Base-by-base conservation (phyloP, 441 rosid species). In the Francoa sonchifolia region DNA sequence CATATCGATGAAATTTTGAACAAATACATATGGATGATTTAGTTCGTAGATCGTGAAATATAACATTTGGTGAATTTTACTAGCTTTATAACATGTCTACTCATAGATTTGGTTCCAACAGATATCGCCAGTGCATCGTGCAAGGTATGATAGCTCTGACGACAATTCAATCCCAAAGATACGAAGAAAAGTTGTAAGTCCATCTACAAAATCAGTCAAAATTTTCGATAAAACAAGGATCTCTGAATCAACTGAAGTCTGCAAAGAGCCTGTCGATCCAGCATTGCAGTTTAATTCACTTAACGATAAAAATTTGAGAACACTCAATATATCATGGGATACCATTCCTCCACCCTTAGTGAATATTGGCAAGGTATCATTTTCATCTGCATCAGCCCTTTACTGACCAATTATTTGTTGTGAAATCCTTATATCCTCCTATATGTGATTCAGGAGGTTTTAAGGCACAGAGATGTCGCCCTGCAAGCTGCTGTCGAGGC, bases 371-470 rank as follows among this genome's bases (percentile, higher is more conserved):
- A 75, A 67, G 77, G 92, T 76, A 62, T 26, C 2, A 35, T 31
- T 31, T 26, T 20, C 19, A 25, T 39, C 22, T 33, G 9, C 3
- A 17, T n/a, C 26, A 2, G 3, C 2, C 8, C 26, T 30, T 36
- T 39, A 18, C 5, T 17, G 11, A 39, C 23, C 37, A 25, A 33
- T 15, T 15, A 5, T 33, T 19, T n/a, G 32, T 6, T 2, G 11
- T 3, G 26, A 14, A 27, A n/a, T n/a, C 6, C 33, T 15, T 33
- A 27, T 39, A 7, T 13, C 12, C 5, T 18, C 9, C n/a, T n/a
- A n/a, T n/a, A n/a, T n/a, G n/a, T n/a, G n/a, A n/a, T n/a, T n/a
- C 73, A 76, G 87, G 80, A 82, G 31, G 75, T 69, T 16, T 23
- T 66, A 20, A 60, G 48, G 33, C 78, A 69, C 26, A 76, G 79